A percentile compares a stretch with the other conserved stretches of the same genome.
phyloP scores from a whole-genome alignment of 768 basidiomycete genomes.

The Collybiopsis confluens region DNA sequence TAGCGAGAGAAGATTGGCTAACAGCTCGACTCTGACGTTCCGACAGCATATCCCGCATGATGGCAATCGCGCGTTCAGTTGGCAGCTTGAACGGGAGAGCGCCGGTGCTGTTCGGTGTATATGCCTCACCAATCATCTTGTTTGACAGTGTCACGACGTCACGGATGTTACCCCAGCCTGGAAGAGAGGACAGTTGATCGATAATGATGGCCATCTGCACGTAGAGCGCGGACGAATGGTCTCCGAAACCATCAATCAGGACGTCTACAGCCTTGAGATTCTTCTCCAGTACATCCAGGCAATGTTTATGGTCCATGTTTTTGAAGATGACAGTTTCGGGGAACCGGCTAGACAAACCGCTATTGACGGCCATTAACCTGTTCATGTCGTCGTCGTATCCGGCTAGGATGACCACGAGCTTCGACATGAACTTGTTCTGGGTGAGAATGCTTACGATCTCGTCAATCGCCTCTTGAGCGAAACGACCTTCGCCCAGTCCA shows the following conservation, averaged over 20 bases:
- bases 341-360: slow-evolving; percentile 43
- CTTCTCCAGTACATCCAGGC: slow-evolving; percentile 30
- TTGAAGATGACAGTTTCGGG: slow-evolving; percentile 37
- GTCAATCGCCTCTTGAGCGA: slow-evolving; percentile 70
- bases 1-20: background rate
- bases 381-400: slow-evolving; percentile 48
- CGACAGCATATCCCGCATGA: background rate
- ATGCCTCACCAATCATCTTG: slow-evolving; percentile 28
- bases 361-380: slow-evolving; percentile 32
- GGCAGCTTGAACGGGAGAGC: background rate
- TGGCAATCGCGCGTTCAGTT: background rate
- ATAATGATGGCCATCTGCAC: slow-evolving; percentile 23
- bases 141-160: slow-evolving; percentile 37
- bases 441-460: slow-evolving; percentile 55
- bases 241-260: slow-evolving; percentile 19
- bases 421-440: slow-evolving; percentile 31
- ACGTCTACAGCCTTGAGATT: slow-evolving; percentile 29
- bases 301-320: slow-evolving; percentile 30
- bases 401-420: slow-evolving; percentile 42
- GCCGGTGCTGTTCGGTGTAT: slow-evolving; percentile 8
- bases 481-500: slow-evolving; percentile 53
- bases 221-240: slow-evolving; percentile 14
- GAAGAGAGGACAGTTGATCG: slow-evolving; percentile 25
- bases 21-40: background rate
- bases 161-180: slow-evolving; percentile 47